Conservation (phyloP, 2,329 filamentous ascomycete species). For the Diaporthe sp. region DNA sequence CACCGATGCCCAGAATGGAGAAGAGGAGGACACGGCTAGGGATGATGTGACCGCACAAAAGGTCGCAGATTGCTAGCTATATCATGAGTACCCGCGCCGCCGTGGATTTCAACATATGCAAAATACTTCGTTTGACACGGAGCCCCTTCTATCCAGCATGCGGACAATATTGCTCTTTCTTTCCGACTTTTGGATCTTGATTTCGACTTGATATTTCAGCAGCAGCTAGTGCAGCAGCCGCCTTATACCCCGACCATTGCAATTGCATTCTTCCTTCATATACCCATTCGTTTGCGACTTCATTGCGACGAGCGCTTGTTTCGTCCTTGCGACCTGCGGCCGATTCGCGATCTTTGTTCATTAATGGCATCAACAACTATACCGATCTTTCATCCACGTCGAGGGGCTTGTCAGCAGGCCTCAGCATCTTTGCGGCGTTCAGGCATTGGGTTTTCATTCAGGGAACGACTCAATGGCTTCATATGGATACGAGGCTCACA, state of each 20-base stretch:
- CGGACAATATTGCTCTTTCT: background rate
- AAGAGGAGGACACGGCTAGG: constrained; percentile 73
- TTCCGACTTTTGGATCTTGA: constrained; percentile 23
- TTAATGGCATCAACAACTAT: constrained; percentile 8
- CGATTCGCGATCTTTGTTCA: constrained; percentile 18
- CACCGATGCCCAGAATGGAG: constrained; percentile 65
- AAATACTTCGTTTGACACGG: background rate
- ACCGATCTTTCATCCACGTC: background rate
- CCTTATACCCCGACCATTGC: constrained; percentile 29
- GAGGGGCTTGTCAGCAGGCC: background rate
- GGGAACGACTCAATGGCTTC: constrained; percentile 19
- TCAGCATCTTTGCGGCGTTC: constrained; percentile 31
- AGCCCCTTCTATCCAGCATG: constrained; percentile 12
- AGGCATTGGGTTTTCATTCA: constrained; percentile 14
- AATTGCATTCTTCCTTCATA: constrained; percentile 22
- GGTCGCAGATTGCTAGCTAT: background rate
- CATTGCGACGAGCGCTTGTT: background rate
- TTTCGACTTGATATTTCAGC: constrained; percentile 26
- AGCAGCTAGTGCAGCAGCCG: constrained; percentile 28
- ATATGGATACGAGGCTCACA: constrained; percentile 14
- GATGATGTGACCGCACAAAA: constrained; percentile 61
- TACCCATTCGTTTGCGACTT: constrained; percentile 19
- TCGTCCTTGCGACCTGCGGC: background rate
- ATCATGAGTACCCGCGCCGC: background rate
- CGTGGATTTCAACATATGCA: constrained; percentile 16